phyloP scores from a whole-genome alignment of 805 yeast genomes.

The Myxozyma lipomycoides region DNA sequence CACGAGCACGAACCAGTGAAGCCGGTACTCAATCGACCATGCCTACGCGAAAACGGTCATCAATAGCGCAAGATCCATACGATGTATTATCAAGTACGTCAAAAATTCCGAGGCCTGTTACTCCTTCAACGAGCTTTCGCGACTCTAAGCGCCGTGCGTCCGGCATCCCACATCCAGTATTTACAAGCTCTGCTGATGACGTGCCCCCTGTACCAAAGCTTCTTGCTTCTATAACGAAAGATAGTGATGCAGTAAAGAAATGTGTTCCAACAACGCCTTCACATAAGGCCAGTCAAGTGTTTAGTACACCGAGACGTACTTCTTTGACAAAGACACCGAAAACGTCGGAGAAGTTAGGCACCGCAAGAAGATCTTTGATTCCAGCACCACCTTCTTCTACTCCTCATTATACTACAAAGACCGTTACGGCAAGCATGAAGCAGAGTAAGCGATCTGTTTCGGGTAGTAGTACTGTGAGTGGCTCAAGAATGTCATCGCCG shows the following conservation, averaged over 20 bases:
- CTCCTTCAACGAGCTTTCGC: slow-evolving; percentile 9
- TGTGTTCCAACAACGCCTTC: not conserved
- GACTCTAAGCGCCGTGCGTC: slow-evolving; percentile 13
- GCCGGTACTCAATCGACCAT: slow-evolving; percentile 7
- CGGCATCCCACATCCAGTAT: slow-evolving; percentile 14
- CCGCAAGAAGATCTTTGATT: slow-evolving; percentile 7
- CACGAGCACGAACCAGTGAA: not conserved
- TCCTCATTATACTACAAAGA: slow-evolving; percentile 1
- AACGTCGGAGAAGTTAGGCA: not conserved
- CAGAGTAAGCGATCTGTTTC: not conserved
- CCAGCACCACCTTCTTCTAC: slow-evolving; percentile 4
- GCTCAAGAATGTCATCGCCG: not conserved
- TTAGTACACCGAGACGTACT: not conserved
- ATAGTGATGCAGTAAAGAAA: not conserved
- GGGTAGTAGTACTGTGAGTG: not conserved
- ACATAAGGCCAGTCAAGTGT: not conserved
- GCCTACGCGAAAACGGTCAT: slow-evolving; percentile 11
- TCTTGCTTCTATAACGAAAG: not conserved
- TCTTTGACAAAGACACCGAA: not conserved
- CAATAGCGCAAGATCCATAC: slow-evolving; percentile 1
- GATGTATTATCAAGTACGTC: not conserved
- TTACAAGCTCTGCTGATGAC: slow-evolving; percentile 1
- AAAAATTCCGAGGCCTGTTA: slow-evolving; percentile 7
- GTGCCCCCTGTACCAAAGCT: slow-evolving; percentile 8
- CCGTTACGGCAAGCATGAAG: slow-evolving; percentile 3